These are phyloP conservation scores for Pholiota conissans DNA, from an alignment of 768 basidiomycete species.

Conservation along the genomic window DNA sequence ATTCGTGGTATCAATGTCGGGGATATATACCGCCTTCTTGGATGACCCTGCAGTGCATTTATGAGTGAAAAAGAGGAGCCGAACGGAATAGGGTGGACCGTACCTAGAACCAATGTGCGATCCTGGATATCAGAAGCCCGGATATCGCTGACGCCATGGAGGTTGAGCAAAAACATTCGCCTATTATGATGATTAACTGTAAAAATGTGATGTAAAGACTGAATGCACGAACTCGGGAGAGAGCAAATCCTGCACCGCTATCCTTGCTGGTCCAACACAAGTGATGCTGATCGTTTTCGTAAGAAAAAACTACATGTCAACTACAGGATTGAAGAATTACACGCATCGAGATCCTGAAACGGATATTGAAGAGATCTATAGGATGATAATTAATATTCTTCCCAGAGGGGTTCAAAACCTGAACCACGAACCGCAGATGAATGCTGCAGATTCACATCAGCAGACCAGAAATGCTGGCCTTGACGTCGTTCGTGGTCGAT, in stretches of 20 bases:
- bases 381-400: neutral
- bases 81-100: neutral
- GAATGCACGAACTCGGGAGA: constrained; percentile 35
- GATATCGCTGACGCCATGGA: constrained; percentile 50
- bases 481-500: neutral
- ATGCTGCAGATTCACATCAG: constrained; percentile 42
- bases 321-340: too few species aligned
- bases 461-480: constrained; percentile 37
- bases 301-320: constrained; percentile 2
- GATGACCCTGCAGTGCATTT: constrained; percentile 43
- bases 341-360: constrained; percentile 46
- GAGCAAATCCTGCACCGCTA: constrained; percentile 47
- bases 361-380: constrained; percentile 52
- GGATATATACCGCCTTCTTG: constrained; percentile 49
- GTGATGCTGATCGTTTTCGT: too few species aligned
- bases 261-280: constrained; percentile 53
- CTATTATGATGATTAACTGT: constrained; percentile 22
- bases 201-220: neutral
- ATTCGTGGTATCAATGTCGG: constrained; percentile 43
- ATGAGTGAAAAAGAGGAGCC: neutral
- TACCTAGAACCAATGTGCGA: constrained; percentile 55
- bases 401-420: neutral
- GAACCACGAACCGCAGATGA: constrained; percentile 31
- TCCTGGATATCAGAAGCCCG: constrained; percentile 54
- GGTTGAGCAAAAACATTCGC: constrained; percentile 35